A percentile compares a stretch with the other conserved stretches of the same genome.
phyloP scores from a whole-genome alignment of 2,329 filamentous ascomycete species.

The Ceratocystis destructans region DNA sequence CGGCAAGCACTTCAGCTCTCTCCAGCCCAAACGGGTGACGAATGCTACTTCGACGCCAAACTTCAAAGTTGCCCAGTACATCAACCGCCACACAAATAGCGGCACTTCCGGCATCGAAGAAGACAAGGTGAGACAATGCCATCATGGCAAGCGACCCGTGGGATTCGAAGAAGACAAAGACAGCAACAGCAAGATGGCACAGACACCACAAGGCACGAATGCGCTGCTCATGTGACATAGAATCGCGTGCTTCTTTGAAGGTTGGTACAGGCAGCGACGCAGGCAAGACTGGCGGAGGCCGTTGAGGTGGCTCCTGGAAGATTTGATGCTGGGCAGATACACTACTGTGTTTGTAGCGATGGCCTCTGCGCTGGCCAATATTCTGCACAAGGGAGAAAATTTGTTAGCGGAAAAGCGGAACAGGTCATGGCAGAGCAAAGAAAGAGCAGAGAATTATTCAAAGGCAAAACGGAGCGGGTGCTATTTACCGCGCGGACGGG shows the following conservation, averaged over 20 bases:
- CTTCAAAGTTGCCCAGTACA: constrained; percentile 89
- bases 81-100: constrained; percentile 86
- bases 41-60: constrained; percentile 86
- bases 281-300: constrained; percentile 76
- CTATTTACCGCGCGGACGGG: constrained; percentile 61
- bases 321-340: constrained; percentile 82
- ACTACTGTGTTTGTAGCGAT: constrained; percentile 96
- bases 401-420: not conserved
- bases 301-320: constrained; percentile 78
- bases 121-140: constrained; percentile 79
- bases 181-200: constrained; percentile 72
- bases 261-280: constrained; percentile 88
- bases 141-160: constrained; percentile 82
- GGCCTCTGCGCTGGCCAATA: constrained; percentile 79
- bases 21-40: constrained; percentile 89
- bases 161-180: constrained; percentile 73
- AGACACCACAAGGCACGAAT: constrained; percentile 76
- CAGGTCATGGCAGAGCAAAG: not conserved
- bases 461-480: not conserved
- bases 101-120: constrained; percentile 89
- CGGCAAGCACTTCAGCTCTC: constrained; percentile 82
- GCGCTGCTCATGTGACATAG: constrained; percentile 80
- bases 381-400: constrained; percentile 41
- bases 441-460: not conserved
- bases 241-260: constrained; percentile 70